Evolutionary conservation across 2,329 filamentous ascomycete genomes (phyloP), one percentile per base, ranked within the genome.

Genomic region (Apiospora malaysiana): DNA sequence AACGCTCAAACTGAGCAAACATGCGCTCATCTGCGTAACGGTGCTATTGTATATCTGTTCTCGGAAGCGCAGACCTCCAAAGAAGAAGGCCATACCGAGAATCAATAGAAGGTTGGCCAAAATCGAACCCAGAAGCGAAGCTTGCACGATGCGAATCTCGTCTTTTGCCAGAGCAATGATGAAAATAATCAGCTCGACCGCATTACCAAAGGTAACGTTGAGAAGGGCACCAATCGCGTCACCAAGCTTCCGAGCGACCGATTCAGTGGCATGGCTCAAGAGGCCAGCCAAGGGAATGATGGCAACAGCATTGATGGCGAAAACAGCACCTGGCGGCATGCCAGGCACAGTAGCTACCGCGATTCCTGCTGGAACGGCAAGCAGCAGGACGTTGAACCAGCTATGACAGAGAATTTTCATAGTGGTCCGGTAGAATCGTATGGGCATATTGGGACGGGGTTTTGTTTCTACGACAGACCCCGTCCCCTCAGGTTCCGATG

Each of bases 41-140:
- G 94, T 97, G 82, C 91, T 96, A 83, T 97, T 98, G 83, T 97
- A 98, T 73, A 98, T 91, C 85, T 97, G 95, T 84, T 98, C 95
- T 79, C 93, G 92, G 81, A 90, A 97, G 73, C 94, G 91, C 70
- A 97, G 84, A 73, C 94, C 95, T 78, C 95, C 95, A 32, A 97
- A 83, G 69, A 97, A 88, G 81, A 98, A 97, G 71, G 91, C 91
- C 94, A 97, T 97, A 77, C 95, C 95, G 76, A 98, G 83, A 78
- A 97, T 97, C 72, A 97, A 87, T 32, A 98, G 86, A 70, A 97
- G 83, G 78, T 97, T 97, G 74, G 94, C 92, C 74, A 98, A 84
- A 76, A 98, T 97, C 1, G 94, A 97, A 56, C 95, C 95, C 42
- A 98, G 86, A 68, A 97, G 85, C 0, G 95, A 97, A 18, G 95